A percentile compares a stretch with the other conserved stretches of the same genome.
Conservation (phyloP, 805 yeast genomes). For the Zygotorulaspora chibaensis region DNA sequence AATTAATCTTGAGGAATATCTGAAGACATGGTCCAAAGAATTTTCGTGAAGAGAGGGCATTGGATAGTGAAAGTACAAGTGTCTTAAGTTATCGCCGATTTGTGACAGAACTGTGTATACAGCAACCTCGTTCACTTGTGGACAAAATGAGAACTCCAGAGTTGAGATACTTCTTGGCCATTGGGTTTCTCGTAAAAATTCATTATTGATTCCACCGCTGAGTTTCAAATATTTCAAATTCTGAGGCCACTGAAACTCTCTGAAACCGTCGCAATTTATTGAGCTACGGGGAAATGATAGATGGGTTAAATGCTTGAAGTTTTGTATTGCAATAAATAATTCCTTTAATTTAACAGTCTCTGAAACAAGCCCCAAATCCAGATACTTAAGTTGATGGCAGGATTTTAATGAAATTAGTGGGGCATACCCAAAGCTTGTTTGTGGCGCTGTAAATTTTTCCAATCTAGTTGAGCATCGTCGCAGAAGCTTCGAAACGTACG, state of each 20-base stretch:
- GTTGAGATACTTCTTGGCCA: constrained; percentile 70
- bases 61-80: constrained; percentile 74
- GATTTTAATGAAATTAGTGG: constrained; percentile 78
- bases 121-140: constrained; percentile 62
- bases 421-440: constrained; percentile 88
- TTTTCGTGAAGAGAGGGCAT: constrained; percentile 72
- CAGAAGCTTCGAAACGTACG: constrained; percentile 76
- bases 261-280: constrained; percentile 55
- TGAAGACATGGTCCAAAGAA: constrained; percentile 68
- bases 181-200: constrained; percentile 61
- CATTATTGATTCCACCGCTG: constrained; percentile 86
- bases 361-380: constrained; percentile 82
- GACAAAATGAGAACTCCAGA: constrained; percentile 84
- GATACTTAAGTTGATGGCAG: constrained; percentile 57
- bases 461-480: constrained; percentile 68
- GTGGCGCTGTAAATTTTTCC: constrained; percentile 80
- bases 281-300: constrained; percentile 88
- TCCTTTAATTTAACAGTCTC: constrained; percentile 84
- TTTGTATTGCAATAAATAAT: constrained; percentile 67
- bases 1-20: constrained; percentile 68
- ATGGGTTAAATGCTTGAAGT: constrained; percentile 59
- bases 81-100: constrained; percentile 61
- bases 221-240: constrained; percentile 65
- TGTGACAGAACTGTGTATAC: constrained; percentile 56
- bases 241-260: constrained; percentile 66